Evolutionary conservation across 2,329 filamentous ascomycete species (phyloP), one percentile per base, ranked within the genome.

Genomic region (Beauveria brongniartii): DNA sequence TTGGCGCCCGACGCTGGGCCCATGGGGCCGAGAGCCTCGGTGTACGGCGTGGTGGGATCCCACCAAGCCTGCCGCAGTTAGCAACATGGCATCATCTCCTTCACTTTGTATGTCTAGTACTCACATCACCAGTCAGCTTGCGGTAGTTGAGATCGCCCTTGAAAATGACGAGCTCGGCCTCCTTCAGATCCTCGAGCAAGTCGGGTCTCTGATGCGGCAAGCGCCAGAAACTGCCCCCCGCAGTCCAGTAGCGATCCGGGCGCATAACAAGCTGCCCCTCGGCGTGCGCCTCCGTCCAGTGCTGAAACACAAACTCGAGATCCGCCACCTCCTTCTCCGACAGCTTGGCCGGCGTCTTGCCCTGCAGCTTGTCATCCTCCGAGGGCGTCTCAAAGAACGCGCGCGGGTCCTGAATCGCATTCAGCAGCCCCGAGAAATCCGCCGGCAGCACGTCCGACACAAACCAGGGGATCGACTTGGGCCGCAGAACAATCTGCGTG

Each of bases 91-190:
- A 7, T 28, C 30, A 12, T n/a, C 37, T 34, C 18, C 47, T 40
- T 18, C 51, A 30, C 24, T 63, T 40, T 24, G 16, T 2, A 18
- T 4, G 3, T 50, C 10, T 8, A 26, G 5, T 22, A 78, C 88
- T 78, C 77, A 93, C 91, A 79, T 99, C 94, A 54, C 85, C 89
- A 34, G 89, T 92, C 66, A 99, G 74, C 74, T 99, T 99, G 63
- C 94, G 82, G 74, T 97, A 99, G 77, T 99, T 99, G 67, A 99
- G 73, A 71, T 99, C 94, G 3, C 94, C 94, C 79, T 99, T 99
- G 80, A 97, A 97, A 61, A 99, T 86, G 14, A 96, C 91, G 20
- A 99, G 79, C 72, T 96, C 90, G 65, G 89, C 90, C 63, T 85
- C 77, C 77, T 92, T 88, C 61, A 99, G 75, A 69, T 97, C 93